Base-by-base conservation (phyloP, 306 rosid species). In the Astragalus glycyphyllos region DNA sequence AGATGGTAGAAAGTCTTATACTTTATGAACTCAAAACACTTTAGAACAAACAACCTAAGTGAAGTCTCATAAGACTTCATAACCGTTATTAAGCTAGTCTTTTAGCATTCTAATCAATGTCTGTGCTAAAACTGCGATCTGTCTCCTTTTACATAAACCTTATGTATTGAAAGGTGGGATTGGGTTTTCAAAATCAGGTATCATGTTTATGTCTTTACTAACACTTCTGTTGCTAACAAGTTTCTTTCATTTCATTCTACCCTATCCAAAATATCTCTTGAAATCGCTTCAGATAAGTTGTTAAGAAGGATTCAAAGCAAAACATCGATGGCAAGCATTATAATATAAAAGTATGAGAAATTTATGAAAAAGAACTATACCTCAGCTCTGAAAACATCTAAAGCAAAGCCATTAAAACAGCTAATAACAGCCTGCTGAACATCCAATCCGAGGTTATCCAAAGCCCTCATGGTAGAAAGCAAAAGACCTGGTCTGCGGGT, bases 391-490 rank as follows among this genome's bases (percentile, higher is more conserved):
- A 94, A 94, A 42, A 94, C 85, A 58, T 94, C 99, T 72, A 94
- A 81, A 72, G 99, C 99, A 71, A 94, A 94, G 23, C 97, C 99
- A 72, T 94, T 91, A 81, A 94, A 94, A 83, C 99, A 94, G 75
- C 99, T 94, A 57, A 94, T 91, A 37, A 94, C 99, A 58, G 99
- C 99, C 61, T 94, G 99, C 76, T 94, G 99, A 77, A 94, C 85
- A 75, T 94, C 99, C 83, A 94, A 72, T 49, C 99, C 99, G 3
- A 94, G 92, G 83, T 72, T 87, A 58, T 94, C 99, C 81, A 94
- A 69, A 64, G 96, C 92, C 81, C 86, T 89, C 90, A 94, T 86
- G 58, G 96, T 86, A 57, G 99, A 90, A 44, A 94, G 90, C 83
- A 94, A 75, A 65, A 94, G 92, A 38, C 99, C 99, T 7, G 96